Evolutionary conservation across 129 eudicot species (phyloP), one percentile per base, ranked within the genome.

Genomic region (Kitagawia praeruptora): DNA sequence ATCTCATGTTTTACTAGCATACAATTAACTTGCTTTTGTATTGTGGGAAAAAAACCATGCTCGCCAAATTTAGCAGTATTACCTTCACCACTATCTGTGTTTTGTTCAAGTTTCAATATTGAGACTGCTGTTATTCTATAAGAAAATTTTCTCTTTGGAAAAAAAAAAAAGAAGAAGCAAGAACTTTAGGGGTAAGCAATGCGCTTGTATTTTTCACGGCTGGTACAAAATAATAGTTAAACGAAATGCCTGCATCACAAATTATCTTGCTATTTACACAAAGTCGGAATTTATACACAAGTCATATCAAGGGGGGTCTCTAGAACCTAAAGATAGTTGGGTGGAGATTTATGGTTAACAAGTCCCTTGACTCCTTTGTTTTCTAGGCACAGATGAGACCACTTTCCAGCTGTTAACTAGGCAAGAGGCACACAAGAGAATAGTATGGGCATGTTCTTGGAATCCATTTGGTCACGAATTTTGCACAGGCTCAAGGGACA

Each of bases 371-470:
- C 1, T 44, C 51, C 51, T 75, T 58, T 80, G 80, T 76, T 37
- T 42, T 80, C 61, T 84, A 86, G 98, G 90, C 77, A 66, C 74
- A 4, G 95, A 92, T 78, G 85, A 87, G 83, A 77, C 84, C 51
- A 85, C 81, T 54, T 82, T 85, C 81, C 75, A 87, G 85, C 97
- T 95, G 13, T 80, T 92, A 76, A 86, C 86, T 27, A 89, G 83
- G 85, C 94, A 95, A 77, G 97, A 92, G 83, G 99, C 96, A 42
- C 99, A 95, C 84, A 95, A 92, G 82, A 79, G 99, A 85, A 95
- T 95, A 74, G 96, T 92, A 82, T 92, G 99, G 99, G 88, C 93
- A 66, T 95, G 99, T 85, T 90, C 96, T 37, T 95, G 99, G 99
- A 90, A 92, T 83, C 99, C 96, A 15, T 87, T 79, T 38, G 85